Percentiles rank a stretch among this genome's conserved stretches.
phyloP scores from a whole-genome alignment of 1,284 basidiomycete genomes.

The Naganishia sp. region DNA sequence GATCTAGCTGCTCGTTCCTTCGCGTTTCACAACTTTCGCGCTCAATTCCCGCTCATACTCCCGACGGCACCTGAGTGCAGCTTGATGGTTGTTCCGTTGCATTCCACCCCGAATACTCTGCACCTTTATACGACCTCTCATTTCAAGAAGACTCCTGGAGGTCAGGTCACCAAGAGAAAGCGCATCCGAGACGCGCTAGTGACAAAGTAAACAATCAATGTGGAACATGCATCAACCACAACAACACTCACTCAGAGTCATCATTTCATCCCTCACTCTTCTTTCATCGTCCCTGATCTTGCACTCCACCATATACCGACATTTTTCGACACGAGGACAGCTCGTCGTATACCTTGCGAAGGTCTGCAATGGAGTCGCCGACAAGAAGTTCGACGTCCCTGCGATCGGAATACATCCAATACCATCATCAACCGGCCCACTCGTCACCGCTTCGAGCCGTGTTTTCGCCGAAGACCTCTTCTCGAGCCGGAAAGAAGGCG shows the following conservation, averaged over 20 bases:
- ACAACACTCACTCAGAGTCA: slow-evolving; percentile 3
- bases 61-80: too few species aligned
- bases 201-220: slow-evolving; percentile 22
- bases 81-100: too few species aligned
- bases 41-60: too few species aligned
- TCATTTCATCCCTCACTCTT: too few species aligned
- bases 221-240: slow-evolving; percentile 26
- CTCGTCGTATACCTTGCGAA: neutral
- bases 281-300: neutral
- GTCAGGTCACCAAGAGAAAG: neutral
- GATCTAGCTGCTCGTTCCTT: too few species aligned
- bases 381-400: slow-evolving; percentile 10
- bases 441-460: slow-evolving; percentile 17
- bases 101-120: too few species aligned
- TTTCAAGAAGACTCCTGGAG: too few species aligned
- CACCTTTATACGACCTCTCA: too few species aligned
- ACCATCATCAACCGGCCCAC: slow-evolving; percentile 13
- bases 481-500: neutral
- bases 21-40: too few species aligned
- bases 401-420: slow-evolving; percentile 14
- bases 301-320: neutral
- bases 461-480: neutral
- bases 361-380: slow-evolving; percentile 8
- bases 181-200: slow-evolving; percentile 6
- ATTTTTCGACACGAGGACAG: neutral